Percentiles rank a stretch among this genome's conserved stretches.
Evolutionary conservation across 352 stramenopile genomes (phyloP).

Genomic region (Phytophthora pluvialis): DNA sequence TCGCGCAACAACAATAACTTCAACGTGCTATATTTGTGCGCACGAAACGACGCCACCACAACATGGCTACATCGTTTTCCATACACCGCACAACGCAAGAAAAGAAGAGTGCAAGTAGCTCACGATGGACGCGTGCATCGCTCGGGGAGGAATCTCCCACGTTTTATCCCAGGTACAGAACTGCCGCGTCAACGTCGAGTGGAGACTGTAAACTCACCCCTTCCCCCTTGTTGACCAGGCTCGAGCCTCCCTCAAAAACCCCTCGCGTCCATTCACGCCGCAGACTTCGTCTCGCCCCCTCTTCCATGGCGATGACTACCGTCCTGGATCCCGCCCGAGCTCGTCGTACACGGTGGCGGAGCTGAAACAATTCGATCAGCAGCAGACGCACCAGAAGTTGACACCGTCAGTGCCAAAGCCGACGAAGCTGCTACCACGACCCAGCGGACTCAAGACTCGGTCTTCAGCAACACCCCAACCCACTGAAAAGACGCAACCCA

Average conservation of each 20-base stretch:
- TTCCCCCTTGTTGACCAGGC: slow-evolving; percentile 37
- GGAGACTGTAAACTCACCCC: slow-evolving; percentile 3
- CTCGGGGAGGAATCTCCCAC: slow-evolving; percentile 77
- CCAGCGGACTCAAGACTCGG: slow-evolving; percentile 16
- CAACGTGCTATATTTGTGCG: slow-evolving; percentile 26
- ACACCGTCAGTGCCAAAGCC: slow-evolving; percentile 16
- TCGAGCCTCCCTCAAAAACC: slow-evolving; percentile 81
- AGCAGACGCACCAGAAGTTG: slow-evolving; percentile 12
- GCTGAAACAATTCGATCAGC: slow-evolving; percentile 46
- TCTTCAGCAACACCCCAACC: neutral
- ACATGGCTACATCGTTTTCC: slow-evolving; percentile 24
- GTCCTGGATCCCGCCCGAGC: slow-evolving; percentile 65
- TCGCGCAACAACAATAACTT: slow-evolving; percentile 9
- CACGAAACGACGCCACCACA: slow-evolving; percentile 36
- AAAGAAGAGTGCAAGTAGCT: neutral
- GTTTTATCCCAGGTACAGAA: slow-evolving; percentile 69
- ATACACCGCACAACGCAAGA: slow-evolving; percentile 2
- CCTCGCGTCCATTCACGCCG: slow-evolving; percentile 80
- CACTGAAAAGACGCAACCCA: neutral
- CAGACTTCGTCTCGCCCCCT: slow-evolving; percentile 60
- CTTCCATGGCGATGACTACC: slow-evolving; percentile 84
- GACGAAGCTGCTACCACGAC: slow-evolving; percentile 25
- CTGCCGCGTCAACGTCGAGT: neutral
- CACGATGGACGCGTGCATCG: slow-evolving; percentile 77
- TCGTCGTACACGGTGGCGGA: slow-evolving; percentile 67